Evolutionary conservation across 768 basidiomycete species (phyloP), one percentile per base, ranked within the genome.

Genomic region (Leccinum olivaceopallidum): DNA sequence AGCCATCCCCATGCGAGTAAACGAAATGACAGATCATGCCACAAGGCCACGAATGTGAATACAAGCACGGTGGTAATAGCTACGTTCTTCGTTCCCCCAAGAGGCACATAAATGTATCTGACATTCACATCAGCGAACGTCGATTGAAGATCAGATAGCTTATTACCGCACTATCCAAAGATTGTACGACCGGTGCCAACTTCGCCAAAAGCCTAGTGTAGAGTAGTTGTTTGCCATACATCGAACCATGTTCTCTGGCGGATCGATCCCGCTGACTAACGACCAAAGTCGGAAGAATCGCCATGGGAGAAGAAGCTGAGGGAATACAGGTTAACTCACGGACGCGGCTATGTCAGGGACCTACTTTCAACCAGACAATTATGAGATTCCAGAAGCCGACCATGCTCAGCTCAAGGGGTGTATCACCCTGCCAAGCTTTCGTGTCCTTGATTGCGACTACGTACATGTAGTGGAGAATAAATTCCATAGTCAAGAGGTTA

Each of bases 221-320:
- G 95, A 97, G 71, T 98, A 98, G 73, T 98, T 98, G 73, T 98
- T 99, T 22, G 87, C 91, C 87, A 98, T 90, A 69, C 97, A 98
- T n/a, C 97, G 84, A 13, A 99, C 83, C 97, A 98, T 97, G 74
- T 99, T 99, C 74, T 99, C 97, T 0, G 96, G 97, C 0, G 94
- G 90, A 67, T 97, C 93, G 36, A 98, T 83, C 0, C 92, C 92
- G 67, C 94, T 92, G 6, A 85, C 72, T 22, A 98, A 78, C 3
- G 95, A 89, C 94, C 95, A 98, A 20, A 97, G 76, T 2, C 95
- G 90, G 79, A 98, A 98, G 79, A 97, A 97, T 12, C 96, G 84
- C 96, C 96, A 98, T 0, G 95, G 92, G 22, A 98, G 84, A 47
- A 98, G 79, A 22, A 98, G 85, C 95, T 98, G 66, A 50, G 44